Evolutionary conservation across 441 rosid species (phyloP).

Genomic region (Erodium moschatum): DNA sequence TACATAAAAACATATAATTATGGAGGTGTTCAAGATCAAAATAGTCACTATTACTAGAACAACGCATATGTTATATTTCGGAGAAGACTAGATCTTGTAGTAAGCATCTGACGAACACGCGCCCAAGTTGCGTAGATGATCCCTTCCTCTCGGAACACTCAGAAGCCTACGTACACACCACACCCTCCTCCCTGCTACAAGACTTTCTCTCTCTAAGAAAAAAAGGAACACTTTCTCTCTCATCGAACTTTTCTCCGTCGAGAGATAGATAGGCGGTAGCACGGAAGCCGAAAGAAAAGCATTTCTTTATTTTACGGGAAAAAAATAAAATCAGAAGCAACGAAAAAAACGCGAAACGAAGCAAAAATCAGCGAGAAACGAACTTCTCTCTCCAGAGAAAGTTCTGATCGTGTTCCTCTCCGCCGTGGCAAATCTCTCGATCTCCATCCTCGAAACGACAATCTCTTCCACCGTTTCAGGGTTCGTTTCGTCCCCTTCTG

Average conservation of each 20-base stretch:
- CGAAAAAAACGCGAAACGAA: background rate
- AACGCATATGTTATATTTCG: background rate
- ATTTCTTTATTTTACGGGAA: background rate
- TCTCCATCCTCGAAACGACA: slow-evolving; percentile 2
- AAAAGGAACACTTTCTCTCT: background rate
- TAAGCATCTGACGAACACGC: no score
- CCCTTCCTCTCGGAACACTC: slow-evolving; percentile 2
- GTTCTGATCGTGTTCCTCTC: slow-evolving; percentile 32
- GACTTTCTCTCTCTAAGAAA: background rate
- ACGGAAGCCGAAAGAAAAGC: background rate
- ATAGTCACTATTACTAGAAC: background rate
- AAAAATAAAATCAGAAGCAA: no score
- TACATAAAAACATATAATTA: no score
- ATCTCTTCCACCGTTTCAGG: slow-evolving; percentile 1
- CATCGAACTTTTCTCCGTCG: background rate
- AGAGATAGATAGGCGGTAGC: no score
- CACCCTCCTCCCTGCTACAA: no score
- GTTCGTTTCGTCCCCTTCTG: slow-evolving; percentile 17
- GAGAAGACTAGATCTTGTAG: background rate
- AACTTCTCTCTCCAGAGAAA: slow-evolving; percentile 12
- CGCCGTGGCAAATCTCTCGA: slow-evolving; percentile 34
- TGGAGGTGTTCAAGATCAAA: no score
- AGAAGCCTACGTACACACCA: background rate
- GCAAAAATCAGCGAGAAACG: background rate
- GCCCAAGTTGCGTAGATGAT: background rate